A percentile compares a stretch with the other conserved stretches of the same genome.
Conservation (phyloP, 139 green algal species). For the Diplosphaera chodatii region DNA sequence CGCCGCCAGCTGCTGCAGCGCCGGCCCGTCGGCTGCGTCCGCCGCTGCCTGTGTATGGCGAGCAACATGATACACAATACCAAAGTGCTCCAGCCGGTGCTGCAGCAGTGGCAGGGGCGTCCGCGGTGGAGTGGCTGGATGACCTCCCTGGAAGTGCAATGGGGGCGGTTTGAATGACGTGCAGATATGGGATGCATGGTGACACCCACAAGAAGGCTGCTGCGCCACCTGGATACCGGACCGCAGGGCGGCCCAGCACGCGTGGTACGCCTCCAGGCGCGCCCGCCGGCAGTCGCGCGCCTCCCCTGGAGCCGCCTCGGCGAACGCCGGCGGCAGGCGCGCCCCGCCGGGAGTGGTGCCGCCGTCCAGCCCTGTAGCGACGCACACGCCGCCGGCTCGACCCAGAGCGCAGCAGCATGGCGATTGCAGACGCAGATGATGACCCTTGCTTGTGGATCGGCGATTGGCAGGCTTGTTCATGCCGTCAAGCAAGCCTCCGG, state of each 20-base stretch:
- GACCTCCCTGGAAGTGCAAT: too few relatives aligned
- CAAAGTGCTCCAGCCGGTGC: too few relatives aligned
- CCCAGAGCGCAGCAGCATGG: too few relatives aligned
- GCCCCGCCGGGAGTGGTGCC: background rate
- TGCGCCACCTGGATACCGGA: background rate
- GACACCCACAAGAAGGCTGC: too few relatives aligned
- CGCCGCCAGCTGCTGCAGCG: background rate
- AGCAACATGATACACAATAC: background rate
- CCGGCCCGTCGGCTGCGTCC: background rate
- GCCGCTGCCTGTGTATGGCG: background rate
- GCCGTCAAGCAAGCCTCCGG: too few relatives aligned
- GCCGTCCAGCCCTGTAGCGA: background rate
- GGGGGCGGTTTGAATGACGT: background rate
- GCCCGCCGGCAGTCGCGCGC: background rate
- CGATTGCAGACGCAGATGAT: background rate
- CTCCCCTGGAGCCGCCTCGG: background rate
- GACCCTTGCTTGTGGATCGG: too few relatives aligned
- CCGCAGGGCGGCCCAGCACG: background rate
- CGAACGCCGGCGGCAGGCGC: background rate
- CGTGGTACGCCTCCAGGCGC: background rate
- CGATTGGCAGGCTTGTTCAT: too few relatives aligned
- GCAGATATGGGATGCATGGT: too few relatives aligned
- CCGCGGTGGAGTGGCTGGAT: too few relatives aligned
- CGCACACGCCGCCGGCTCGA: too few relatives aligned
- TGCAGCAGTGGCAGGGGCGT: too few relatives aligned